Percentiles rank a stretch among this genome's conserved stretches.
phyloP scores from a whole-genome alignment of 805 yeast genomes.

The Ogataea pilisensis region DNA sequence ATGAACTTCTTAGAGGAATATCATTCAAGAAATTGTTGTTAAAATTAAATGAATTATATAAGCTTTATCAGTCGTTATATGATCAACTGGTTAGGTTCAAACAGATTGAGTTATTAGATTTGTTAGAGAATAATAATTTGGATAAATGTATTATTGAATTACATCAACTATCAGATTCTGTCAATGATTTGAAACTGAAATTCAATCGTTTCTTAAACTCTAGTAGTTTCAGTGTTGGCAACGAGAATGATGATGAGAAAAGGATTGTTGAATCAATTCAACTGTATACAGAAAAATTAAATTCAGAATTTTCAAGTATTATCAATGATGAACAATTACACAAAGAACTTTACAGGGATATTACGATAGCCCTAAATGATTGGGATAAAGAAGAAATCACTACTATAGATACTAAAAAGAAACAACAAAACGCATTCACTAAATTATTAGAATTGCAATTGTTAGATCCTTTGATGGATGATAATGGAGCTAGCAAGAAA shows the following conservation, averaged over 20 bases:
- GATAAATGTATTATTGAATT: background rate
- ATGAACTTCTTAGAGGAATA: background rate
- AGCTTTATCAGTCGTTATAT: constrained; percentile 4
- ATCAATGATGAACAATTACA: background rate
- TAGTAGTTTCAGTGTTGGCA: too few relatives aligned
- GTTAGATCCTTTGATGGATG: constrained; percentile 13
- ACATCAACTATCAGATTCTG: background rate
- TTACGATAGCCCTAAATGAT: background rate
- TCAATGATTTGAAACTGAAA: background rate
- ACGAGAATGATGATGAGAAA: background rate
- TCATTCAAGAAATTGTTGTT: background rate
- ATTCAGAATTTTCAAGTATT: background rate
- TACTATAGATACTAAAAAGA: background rate
- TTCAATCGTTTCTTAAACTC: background rate
- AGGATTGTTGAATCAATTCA: background rate
- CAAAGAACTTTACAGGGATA: background rate
- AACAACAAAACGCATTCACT: constrained; percentile 1
- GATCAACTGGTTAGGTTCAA: constrained; percentile 10
- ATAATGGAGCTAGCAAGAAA: background rate
- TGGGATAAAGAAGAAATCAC: constrained; percentile 2
- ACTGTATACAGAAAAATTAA: background rate
- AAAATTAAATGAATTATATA: background rate
- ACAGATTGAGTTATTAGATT: constrained; percentile 5
- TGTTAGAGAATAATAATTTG: background rate
- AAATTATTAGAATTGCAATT: constrained; percentile 30